These are phyloP conservation scores for Aspergillus melleus DNA, from an alignment of 2,329 filamentous ascomycete species.

Conservation along the genomic window DNA sequence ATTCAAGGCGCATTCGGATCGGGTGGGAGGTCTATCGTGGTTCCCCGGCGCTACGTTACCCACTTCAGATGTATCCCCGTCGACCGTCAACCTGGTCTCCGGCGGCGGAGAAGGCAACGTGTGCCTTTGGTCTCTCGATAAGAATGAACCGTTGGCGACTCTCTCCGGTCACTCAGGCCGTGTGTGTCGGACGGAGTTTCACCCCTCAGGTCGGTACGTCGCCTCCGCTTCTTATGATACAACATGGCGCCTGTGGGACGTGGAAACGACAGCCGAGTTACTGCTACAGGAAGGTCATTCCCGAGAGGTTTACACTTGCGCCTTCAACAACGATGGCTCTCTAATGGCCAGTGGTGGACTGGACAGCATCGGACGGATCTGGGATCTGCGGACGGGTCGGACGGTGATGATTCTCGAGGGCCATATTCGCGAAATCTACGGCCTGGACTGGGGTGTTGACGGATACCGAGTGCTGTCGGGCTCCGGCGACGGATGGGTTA, in stretches of 20 bases:
- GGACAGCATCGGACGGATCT: constrained; percentile 91
- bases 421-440: constrained; percentile 91
- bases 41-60: constrained; percentile 77
- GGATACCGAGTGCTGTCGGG: constrained; percentile 91
- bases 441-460: constrained; percentile 87
- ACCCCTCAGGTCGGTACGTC: constrained; percentile 84
- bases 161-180: constrained; percentile 81
- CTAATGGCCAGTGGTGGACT: constrained; percentile 88
- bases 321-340: constrained; percentile 89
- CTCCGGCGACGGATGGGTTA: constrained; percentile 91
- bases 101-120: constrained; percentile 86
- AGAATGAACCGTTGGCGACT: constrained; percentile 81
- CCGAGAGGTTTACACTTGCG: constrained; percentile 84
- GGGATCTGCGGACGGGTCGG: constrained; percentile 88
- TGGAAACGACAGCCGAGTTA: constrained; percentile 79
- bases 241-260: constrained; percentile 95
- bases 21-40: constrained; percentile 90
- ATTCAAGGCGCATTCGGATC: constrained; percentile 81
- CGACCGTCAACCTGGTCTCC: constrained; percentile 80
- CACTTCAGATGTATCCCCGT: constrained; percentile 67
- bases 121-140: constrained; percentile 83
- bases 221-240: constrained; percentile 95
- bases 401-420: constrained; percentile 95
- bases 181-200: constrained; percentile 90
- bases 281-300: constrained; percentile 93